A percentile compares a stretch with the other conserved stretches of the same genome.
Conservation (phyloP, 2,329 filamentous ascomycete species). For the Didymella keratinophila region DNA sequence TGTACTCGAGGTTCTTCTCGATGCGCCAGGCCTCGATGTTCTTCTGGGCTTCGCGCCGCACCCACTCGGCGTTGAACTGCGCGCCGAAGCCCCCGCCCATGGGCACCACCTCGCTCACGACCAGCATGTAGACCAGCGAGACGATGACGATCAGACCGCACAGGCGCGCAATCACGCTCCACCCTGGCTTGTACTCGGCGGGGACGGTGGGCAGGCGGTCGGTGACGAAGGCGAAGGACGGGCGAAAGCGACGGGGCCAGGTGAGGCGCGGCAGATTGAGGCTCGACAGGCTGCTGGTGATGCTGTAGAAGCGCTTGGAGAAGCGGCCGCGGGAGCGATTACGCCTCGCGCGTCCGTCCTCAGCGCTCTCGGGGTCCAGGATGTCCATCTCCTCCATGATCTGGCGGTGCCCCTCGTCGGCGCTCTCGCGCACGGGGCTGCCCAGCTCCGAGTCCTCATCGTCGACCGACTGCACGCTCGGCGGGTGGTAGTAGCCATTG, state of each 20-base stretch:
- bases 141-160: constrained; percentile 79
- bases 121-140: constrained; percentile 81
- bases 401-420: constrained; percentile 67
- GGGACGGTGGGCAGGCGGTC: constrained; percentile 54
- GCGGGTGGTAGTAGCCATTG: constrained; percentile 70
- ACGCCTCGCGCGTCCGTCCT: constrained; percentile 40
- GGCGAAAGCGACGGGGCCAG: constrained; percentile 21
- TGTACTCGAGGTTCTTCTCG: constrained; percentile 75
- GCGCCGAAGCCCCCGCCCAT: constrained; percentile 66
- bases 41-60: constrained; percentile 76
- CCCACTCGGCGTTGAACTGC: constrained; percentile 83
- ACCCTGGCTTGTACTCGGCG: constrained; percentile 61
- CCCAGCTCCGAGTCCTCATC: constrained; percentile 59
- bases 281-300: constrained; percentile 65
- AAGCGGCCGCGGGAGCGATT: constrained; percentile 51
- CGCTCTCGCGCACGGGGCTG: constrained; percentile 63
- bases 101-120: constrained; percentile 84
- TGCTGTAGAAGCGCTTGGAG: constrained; percentile 64
- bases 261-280: constrained; percentile 54
- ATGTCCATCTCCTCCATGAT: constrained; percentile 79
- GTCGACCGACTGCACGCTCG: constrained; percentile 84
- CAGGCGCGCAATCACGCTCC: constrained; percentile 74
- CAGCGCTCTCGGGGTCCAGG: constrained; percentile 47
- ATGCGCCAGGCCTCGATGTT: constrained; percentile 71
- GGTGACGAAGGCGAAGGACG: constrained; percentile 37